phyloP scores from a whole-genome alignment of 257 asterid species.

The Solanum phureja region DNA sequence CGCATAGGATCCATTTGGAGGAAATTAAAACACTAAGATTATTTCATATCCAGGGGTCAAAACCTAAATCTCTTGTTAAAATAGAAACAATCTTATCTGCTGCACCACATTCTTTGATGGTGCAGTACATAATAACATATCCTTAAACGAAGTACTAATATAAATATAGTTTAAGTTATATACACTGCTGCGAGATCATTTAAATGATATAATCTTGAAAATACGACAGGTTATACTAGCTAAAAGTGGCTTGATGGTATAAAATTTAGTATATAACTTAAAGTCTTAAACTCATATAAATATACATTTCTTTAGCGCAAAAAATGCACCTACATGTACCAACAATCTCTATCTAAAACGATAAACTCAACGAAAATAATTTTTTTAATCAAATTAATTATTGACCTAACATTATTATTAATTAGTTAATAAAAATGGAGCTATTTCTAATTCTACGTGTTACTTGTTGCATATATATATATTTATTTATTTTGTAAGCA shows the following conservation, averaged over 20 bases:
- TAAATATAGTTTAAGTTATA: not conserved
- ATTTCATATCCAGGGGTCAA: not conserved
- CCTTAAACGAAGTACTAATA: not conserved
- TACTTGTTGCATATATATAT: not conserved
- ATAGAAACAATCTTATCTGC: not conserved
- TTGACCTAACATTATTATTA: not conserved
- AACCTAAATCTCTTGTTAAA: not conserved
- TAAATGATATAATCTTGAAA: not conserved
- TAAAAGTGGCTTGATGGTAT: not conserved
- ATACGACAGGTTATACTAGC: not conserved
- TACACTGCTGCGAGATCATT: not conserved
- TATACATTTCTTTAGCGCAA: not conserved
- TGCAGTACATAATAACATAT: not conserved
- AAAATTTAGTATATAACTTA: not conserved
- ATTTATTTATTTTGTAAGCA: not conserved
- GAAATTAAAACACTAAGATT: not conserved
- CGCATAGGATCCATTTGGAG: not conserved
- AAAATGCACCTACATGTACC: not conserved
- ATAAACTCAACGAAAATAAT: not conserved
- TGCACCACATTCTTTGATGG: not conserved
- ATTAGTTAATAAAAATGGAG: not conserved
- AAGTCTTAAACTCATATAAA: not conserved
- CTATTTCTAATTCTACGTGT: not conserved
- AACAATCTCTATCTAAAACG: not conserved
- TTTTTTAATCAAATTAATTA: not conserved